Percentiles rank a stretch among this genome's conserved stretches.
These are phyloP conservation scores for Eucalyptus caleyi DNA, from an alignment of 345 rosid species.

Conservation along the genomic window DNA sequence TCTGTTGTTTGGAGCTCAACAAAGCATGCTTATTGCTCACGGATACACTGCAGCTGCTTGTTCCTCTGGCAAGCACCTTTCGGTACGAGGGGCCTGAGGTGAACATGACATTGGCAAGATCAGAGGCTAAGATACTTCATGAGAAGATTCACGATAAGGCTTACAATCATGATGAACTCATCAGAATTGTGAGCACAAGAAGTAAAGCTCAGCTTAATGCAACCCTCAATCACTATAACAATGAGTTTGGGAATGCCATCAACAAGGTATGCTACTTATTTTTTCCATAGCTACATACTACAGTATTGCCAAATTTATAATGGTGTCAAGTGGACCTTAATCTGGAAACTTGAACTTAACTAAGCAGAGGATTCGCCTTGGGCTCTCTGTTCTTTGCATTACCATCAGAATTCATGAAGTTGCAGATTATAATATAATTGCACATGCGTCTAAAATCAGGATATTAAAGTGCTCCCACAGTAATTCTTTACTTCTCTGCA, in stretches of 20 bases:
- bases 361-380: neutral
- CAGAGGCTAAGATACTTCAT: conserved; percentile 78
- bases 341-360: neutral
- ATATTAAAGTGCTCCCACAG: neutral
- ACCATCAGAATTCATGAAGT: neutral
- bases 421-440: neutral
- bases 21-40: neutral
- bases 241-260: conserved; percentile 51
- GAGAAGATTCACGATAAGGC: conserved; percentile 64
- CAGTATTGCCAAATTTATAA: neutral
- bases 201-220: conserved; percentile 76
- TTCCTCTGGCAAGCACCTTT: conserved; percentile 67
- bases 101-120: conserved; percentile 49
- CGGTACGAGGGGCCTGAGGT: conserved; percentile 83
- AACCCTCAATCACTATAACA: conserved; percentile 67
- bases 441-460: neutral
- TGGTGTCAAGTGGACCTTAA: neutral
- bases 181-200: conserved; percentile 74
- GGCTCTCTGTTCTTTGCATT: neutral
- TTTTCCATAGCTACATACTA: neutral
- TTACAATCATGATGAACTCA: conserved; percentile 67
- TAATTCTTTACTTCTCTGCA: neutral
- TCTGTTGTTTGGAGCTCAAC: neutral
- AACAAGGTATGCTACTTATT: conserved; percentile 41
- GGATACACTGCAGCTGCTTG: conserved; percentile 42